Conservation (phyloP, 1,284 basidiomycete genomes). For the Malassezia equina region DNA sequence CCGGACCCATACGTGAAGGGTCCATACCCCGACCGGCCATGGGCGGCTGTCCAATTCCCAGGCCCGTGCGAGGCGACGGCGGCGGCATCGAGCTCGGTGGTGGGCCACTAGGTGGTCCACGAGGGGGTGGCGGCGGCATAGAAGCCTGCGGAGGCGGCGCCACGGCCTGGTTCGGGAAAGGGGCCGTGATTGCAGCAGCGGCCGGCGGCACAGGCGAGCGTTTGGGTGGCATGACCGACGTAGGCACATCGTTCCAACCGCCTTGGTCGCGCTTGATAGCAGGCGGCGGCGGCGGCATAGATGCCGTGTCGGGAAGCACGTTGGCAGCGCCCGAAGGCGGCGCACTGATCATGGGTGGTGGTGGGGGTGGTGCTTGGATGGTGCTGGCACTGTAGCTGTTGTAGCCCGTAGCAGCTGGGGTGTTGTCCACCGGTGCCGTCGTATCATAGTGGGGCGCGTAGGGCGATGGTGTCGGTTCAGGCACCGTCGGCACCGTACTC, state of each 20-base stretch:
- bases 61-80: slow-evolving; percentile 3
- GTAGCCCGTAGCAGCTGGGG: slow-evolving; percentile 20
- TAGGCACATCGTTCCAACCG: slow-evolving; percentile 86
- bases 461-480: neutral
- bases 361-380: slow-evolving; percentile 43
- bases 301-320: slow-evolving; percentile 19
- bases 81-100: neutral
- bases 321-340: slow-evolving; percentile 48
- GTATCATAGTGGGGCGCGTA: slow-evolving; percentile 4
- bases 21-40: slow-evolving; percentile 3
- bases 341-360: slow-evolving; percentile 39
- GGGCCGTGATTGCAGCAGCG: slow-evolving; percentile 59
- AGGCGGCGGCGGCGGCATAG: slow-evolving; percentile 42
- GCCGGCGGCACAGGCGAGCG: slow-evolving; percentile 28
- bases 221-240: slow-evolving; percentile 36
- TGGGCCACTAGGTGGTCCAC: slow-evolving; percentile 21
- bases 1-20: neutral
- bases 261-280: slow-evolving; percentile 58
- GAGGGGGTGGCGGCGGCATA: slow-evolving; percentile 28
- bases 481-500: slow-evolving; percentile 19
- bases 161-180: slow-evolving; percentile 64
- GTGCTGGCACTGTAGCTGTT: slow-evolving; percentile 27
- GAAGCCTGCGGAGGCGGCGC: slow-evolving; percentile 16
- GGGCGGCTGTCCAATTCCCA: slow-evolving; percentile 13
- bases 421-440: slow-evolving; percentile 18